Evolutionary conservation across 2,329 filamentous ascomycete species (phyloP).

Genomic region (Neonectria punicea): DNA sequence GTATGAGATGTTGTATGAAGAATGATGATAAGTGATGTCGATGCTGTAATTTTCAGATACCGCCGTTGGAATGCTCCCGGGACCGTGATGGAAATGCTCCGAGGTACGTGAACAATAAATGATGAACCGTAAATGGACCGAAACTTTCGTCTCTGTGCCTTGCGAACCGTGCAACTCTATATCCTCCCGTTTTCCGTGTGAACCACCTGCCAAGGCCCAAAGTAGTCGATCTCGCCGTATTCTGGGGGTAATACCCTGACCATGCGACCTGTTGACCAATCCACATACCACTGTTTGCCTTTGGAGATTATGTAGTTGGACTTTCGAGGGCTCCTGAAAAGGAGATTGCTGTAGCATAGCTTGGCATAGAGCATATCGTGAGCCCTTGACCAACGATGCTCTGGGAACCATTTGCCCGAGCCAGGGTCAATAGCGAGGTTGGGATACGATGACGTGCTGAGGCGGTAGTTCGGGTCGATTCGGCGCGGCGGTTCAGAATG

Average conservation of each 20-base stretch:
- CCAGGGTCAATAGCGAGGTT: conserved; percentile 58
- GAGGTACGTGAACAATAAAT: conserved; percentile 7
- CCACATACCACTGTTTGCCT: conserved; percentile 68
- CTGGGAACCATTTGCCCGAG: conserved; percentile 67
- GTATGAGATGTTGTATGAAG: neutral
- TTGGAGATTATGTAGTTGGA: conserved; percentile 67
- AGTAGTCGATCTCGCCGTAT: conserved; percentile 63
- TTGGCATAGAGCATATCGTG: conserved; percentile 70
- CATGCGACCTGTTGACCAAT: conserved; percentile 68
- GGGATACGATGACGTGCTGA: conserved; percentile 58
- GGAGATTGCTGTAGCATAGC: conserved; percentile 67
- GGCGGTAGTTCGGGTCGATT: conserved; percentile 49
- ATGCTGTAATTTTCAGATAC: conserved; percentile 12
- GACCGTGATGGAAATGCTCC: conserved; percentile 11
- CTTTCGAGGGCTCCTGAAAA: conserved; percentile 67
- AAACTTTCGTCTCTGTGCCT: conserved; percentile 9
- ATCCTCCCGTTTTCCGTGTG: conserved; percentile 61
- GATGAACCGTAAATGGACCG: conserved; percentile 13
- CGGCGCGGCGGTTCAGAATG: conserved; percentile 41
- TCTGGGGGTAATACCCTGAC: conserved; percentile 63
- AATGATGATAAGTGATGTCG: conserved; percentile 5
- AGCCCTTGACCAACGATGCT: conserved; percentile 63
- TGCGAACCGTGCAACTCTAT: conserved; percentile 38
- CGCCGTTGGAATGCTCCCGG: conserved; percentile 16
- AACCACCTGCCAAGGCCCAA: conserved; percentile 61